Conservation (phyloP, 2,329 filamentous ascomycete genomes). For the Colletotrichum phormii region DNA sequence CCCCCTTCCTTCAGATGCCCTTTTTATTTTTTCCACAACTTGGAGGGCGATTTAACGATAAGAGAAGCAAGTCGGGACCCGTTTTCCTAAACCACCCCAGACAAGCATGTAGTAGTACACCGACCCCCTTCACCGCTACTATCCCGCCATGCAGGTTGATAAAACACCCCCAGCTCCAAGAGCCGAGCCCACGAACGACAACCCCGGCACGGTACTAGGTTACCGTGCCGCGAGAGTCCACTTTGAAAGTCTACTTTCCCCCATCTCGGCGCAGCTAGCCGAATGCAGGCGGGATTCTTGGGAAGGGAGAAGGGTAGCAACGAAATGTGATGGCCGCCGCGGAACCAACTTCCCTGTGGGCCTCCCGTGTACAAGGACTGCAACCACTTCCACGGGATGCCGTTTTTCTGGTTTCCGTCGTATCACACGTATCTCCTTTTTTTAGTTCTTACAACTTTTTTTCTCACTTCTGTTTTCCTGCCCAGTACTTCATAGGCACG, state of each 20-base stretch:
- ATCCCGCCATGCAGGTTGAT: constrained; percentile 26
- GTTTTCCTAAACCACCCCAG: neutral
- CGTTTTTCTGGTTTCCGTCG: neutral
- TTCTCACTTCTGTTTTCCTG: neutral
- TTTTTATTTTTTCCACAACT: neutral
- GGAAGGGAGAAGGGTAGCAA: neutral
- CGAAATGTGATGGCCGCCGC: neutral
- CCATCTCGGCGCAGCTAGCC: constrained; percentile 28
- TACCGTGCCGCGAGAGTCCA: constrained; percentile 17
- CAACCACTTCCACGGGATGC: neutral
- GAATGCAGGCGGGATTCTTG: constrained; percentile 16
- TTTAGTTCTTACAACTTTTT: neutral
- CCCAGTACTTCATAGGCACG: neutral
- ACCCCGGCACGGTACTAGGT: constrained; percentile 28
- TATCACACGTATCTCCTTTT: neutral
- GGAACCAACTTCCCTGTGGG: neutral
- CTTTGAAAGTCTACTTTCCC: constrained; percentile 2
- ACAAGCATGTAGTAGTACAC: constrained; percentile 28
- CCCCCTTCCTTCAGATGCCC: neutral
- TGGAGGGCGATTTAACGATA: constrained; percentile 1
- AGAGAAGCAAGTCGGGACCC: constrained; percentile 23
- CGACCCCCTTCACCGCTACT: constrained; percentile 35
- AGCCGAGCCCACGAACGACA: constrained; percentile 12
- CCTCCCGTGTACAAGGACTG: neutral
- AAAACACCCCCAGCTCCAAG: constrained; percentile 12